phyloP scores from a whole-genome alignment of 306 rosid genomes.

The Malus sieversii region DNA sequence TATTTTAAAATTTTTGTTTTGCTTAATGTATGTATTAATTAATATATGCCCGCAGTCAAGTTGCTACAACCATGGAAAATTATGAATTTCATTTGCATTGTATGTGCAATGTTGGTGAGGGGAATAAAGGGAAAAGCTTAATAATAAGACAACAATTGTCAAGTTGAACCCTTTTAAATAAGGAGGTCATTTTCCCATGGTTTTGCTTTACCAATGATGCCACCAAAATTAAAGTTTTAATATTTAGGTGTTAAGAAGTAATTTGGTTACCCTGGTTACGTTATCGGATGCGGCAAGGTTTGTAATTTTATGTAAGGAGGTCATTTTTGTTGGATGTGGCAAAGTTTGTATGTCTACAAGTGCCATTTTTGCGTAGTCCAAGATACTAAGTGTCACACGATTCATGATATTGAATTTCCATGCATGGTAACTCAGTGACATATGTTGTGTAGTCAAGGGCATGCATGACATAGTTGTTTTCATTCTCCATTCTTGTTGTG shows the following conservation, averaged over 20 bases:
- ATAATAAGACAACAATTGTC: not conserved
- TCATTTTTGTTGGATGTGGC: not conserved
- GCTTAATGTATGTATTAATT: not conserved
- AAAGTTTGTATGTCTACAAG: not conserved
- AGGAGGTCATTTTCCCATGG: not conserved
- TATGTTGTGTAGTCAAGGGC: not conserved
- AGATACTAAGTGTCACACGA: not conserved
- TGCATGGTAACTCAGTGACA: not conserved
- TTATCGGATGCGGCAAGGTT: not conserved
- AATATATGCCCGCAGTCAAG: too few species aligned
- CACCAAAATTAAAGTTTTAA: not conserved
- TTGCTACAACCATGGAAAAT: not conserved
- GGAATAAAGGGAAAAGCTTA: not conserved
- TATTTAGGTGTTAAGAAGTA: not conserved
- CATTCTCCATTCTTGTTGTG: too few species aligned
- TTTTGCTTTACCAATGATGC: not conserved
- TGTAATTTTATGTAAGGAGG: too few species aligned
- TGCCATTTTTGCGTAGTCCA: not conserved
- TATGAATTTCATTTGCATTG: not conserved
- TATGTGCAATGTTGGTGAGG: not conserved
- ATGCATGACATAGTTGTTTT: not conserved
- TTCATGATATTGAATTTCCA: not conserved
- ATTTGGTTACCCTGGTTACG: not conserved
- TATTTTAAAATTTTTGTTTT: not conserved
- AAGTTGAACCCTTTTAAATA: not conserved